Percentiles rank a stretch among this genome's conserved stretches.
Conservation (phyloP, 2,329 filamentous ascomycete genomes). For the Alternaria conjuncta region DNA sequence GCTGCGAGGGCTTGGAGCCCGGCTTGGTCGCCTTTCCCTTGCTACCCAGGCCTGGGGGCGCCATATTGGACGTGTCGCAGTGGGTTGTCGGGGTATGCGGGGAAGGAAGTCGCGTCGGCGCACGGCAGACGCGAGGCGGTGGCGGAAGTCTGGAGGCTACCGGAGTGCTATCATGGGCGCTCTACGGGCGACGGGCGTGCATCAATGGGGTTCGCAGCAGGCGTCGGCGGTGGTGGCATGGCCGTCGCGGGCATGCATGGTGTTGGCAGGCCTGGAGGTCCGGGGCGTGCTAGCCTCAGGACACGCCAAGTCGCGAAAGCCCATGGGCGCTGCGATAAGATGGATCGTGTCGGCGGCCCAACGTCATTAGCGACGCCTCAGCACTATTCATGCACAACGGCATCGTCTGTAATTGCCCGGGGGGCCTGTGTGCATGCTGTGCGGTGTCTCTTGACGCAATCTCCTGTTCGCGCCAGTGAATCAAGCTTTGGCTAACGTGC, state of each 20-base stretch:
- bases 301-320: not conserved
- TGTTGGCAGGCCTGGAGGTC: not conserved
- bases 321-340: not conserved
- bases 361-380: not conserved
- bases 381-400: not conserved
- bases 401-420: not conserved
- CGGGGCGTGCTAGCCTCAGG: not conserved
- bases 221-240: not conserved
- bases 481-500: slow-evolving; percentile 36
- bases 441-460: not conserved
- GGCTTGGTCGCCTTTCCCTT: slow-evolving; percentile 61
- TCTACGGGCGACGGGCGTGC: not conserved
- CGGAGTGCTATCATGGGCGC: not conserved
- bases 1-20: slow-evolving; percentile 35
- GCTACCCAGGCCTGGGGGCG: slow-evolving; percentile 42
- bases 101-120: slow-evolving; percentile 13
- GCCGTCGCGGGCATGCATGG: not conserved
- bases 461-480: slow-evolving; percentile 9
- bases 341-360: not conserved
- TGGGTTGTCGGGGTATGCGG: slow-evolving; percentile 12
- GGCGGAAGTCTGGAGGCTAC: not conserved
- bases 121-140: not conserved
- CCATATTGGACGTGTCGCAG: slow-evolving; percentile 31
- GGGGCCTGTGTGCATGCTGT: not conserved
- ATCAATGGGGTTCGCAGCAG: not conserved